Evolutionary conservation across 176 grass and related monocot species (phyloP), one percentile per base, ranked within the genome.

Genomic region (Elymus sibiricus): DNA sequence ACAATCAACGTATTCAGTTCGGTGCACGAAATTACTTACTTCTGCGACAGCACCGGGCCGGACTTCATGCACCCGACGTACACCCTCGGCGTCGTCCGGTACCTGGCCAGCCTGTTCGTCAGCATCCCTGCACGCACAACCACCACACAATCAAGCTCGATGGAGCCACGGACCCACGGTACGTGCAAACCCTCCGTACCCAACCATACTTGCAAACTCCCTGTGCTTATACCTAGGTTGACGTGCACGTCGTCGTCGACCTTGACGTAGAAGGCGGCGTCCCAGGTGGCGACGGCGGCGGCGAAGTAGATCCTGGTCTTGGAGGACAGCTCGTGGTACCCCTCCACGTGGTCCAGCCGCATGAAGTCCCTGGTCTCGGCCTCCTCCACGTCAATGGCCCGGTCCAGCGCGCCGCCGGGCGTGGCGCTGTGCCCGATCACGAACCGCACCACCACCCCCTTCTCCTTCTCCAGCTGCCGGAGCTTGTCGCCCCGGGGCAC

Each of bases 41-140:
- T 97, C 80, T 93, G 77, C 12, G 92, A 97, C 16, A 97, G 79
- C 39, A 97, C 91, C 0, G 91, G 91, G 13, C 94, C 94, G 64
- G 94, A 97, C 74, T 97, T 97, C 91, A 97, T 97, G 82, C 94
- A 97, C 35, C 94, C 94, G 6, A 94, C 79, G 82, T 97, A 97
- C 5, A 89, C 86, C 76, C 91, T 94, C 5, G 91, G 89, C 82
- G 63, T 84, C 7, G 82, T 73, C 70, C 85, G 76, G 83, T 97
- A 83, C 67, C 17, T 77, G 37, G 82, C 72, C 16, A 97, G 78
- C 60, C 82, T 93, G 67, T 11, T 68, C 22, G 77, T 31, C 7
- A 97, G 85, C 91, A 94, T 89, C 21, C 91, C 88, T 58, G 55
- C 55, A 58, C 55, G 83, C 49, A 86, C 69, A 43, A 76, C 55